Percentiles rank a stretch among this genome's conserved stretches.
Conservation (phyloP, 2,329 filamentous ascomycete species). For the Pseudonectria buxi region DNA sequence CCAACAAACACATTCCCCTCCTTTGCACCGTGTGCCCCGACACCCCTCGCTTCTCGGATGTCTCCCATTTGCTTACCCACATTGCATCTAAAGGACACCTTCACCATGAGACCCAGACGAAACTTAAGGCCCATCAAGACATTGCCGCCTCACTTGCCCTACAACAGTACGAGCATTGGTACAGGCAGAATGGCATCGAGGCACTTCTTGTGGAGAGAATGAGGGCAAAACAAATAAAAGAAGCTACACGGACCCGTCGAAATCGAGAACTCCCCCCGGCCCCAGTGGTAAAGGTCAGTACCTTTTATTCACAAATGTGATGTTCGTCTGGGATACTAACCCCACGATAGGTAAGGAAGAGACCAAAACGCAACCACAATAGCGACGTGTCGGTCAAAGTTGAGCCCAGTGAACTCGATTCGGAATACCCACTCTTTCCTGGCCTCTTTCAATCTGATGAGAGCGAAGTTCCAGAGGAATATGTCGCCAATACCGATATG, state of each 20-base stretch:
- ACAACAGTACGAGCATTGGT: slow-evolving; percentile 72
- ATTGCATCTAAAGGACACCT: slow-evolving; percentile 90
- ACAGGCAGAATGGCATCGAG: slow-evolving; percentile 62
- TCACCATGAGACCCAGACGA: slow-evolving; percentile 73
- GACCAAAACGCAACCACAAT: slow-evolving; percentile 17
- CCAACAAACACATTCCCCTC: slow-evolving; percentile 52
- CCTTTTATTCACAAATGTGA: not conserved
- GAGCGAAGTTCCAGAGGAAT: slow-evolving; percentile 22
- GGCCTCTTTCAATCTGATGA: slow-evolving; percentile 24
- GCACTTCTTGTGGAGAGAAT: slow-evolving; percentile 71
- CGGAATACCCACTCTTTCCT: slow-evolving; percentile 23
- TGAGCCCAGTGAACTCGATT: slow-evolving; percentile 20
- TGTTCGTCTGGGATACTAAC: not conserved
- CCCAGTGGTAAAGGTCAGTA: slow-evolving; percentile 15
- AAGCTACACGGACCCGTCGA: slow-evolving; percentile 46
- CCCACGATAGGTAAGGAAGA: slow-evolving; percentile 21
- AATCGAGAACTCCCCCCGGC: slow-evolving; percentile 15
- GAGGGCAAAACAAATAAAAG: slow-evolving; percentile 66
- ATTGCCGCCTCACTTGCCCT: slow-evolving; percentile 56
- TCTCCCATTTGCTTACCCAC: slow-evolving; percentile 88
- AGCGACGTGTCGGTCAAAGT: slow-evolving; percentile 19
- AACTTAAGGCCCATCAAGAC: slow-evolving; percentile 64
- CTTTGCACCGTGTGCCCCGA: slow-evolving; percentile 79
- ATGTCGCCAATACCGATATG: slow-evolving; percentile 21
- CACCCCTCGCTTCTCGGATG: slow-evolving; percentile 74